Percentiles rank a stretch among this genome's conserved stretches.
phyloP scores from a whole-genome alignment of 106 monocot genomes.

The Agapanthus africanus region DNA sequence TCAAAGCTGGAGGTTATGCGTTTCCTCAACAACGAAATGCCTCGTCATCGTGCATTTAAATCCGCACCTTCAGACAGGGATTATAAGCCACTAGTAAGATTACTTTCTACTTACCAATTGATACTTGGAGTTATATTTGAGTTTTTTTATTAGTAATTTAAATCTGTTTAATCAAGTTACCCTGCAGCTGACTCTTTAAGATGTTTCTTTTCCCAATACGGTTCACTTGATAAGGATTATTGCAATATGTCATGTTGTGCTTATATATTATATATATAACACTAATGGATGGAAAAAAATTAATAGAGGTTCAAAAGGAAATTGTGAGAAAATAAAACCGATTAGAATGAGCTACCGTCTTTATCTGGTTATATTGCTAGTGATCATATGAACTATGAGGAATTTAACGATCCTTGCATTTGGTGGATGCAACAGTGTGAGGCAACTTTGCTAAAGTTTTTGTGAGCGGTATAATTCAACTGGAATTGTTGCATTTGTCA shows the following conservation, averaged over 20 bases:
- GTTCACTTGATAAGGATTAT: no score
- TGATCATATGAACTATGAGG: no score
- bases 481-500: no score
- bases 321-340: no score
- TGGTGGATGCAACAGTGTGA: no score
- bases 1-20: conserved; percentile 9
- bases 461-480: no score
- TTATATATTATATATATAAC: neutral
- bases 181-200: neutral
- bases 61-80: neutral
- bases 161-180: no score
- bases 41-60: neutral
- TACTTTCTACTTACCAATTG: neutral
- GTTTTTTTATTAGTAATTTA: neutral
- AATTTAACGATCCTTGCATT: neutral
- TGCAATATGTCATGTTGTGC: neutral
- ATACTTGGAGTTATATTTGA: neutral
- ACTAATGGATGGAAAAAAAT: neutral
- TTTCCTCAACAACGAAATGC: neutral
- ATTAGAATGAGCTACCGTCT: no score
- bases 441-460: no score
- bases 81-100: conserved; percentile 4
- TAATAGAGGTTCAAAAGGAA: neutral
- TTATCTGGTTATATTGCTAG: neutral
- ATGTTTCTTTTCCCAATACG: neutral